Evolutionary conservation across 139 green algal species (phyloP), one percentile per base, ranked within the genome.

Genomic region (Pseudopediastrum boryanum): DNA sequence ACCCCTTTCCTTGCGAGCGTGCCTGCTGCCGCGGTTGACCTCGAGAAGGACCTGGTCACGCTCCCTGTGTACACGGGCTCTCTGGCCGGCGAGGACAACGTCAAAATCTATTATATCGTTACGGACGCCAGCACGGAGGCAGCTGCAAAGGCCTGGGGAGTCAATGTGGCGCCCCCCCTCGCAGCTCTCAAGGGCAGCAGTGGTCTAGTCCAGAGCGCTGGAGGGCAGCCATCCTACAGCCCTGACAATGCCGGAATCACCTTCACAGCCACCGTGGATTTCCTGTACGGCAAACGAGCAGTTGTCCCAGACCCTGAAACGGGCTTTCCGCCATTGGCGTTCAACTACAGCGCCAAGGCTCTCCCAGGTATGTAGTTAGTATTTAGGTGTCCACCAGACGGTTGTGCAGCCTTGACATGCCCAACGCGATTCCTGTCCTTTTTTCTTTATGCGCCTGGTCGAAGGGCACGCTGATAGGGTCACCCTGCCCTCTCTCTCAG

Each of bases 301-400:
- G 27, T 77, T 9, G 31, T 25, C 2, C 69, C 69, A n/a, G 29
- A 62, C 9, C 69, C 69, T 1, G 23, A 6, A 4, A 77, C 69
- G n/a, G n/a, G 16, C 9, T 77, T 77, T 33, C 69, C 69, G 16
- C 69, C 69, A n/a, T 29, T 39, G 4, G 42, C 10, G 29, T 64
- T 64, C 48, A 77, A 2, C 16, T 72, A 56, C 64, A 72, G 64
- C 44, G 64, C 64, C n/a, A n/a, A n/a, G n/a, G n/a, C n/a, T n/a
- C n/a, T n/a, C n/a, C n/a, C n/a, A n/a, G n/a, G n/a, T n/a, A n/a
- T n/a, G n/a, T n/a, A n/a, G n/a, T n/a, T n/a, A n/a, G n/a, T n/a
- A n/a, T n/a, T n/a, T n/a, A n/a, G n/a, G n/a, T n/a, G n/a, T n/a
- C n/a, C n/a, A n/a, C n/a, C n/a, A n/a, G n/a, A n/a, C n/a, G n/a